These are phyloP conservation scores for Antitrichia curtipendula DNA, from an alignment of 225 moss, liverwort and hornwort genomes.

Conservation along the genomic window DNA sequence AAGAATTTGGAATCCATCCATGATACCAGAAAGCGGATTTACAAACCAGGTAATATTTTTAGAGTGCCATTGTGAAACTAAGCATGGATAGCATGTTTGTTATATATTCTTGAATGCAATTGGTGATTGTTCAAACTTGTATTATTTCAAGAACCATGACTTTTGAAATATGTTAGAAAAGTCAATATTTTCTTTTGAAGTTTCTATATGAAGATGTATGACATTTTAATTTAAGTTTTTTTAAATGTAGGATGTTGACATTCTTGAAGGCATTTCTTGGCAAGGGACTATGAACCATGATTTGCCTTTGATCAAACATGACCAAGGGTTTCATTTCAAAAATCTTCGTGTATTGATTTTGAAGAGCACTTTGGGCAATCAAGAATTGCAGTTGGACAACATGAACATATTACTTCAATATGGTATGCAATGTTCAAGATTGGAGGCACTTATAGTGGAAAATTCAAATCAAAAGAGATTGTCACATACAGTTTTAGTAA, in stretches of 20 bases:
- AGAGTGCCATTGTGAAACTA: not conserved
- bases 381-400: not conserved
- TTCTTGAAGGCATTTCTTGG: not conserved
- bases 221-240: not conserved
- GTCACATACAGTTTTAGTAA: no score
- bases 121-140: not conserved
- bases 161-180: not conserved
- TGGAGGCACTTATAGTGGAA: not conserved
- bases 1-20: not conserved
- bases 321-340: not conserved
- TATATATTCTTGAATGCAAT: not conserved
- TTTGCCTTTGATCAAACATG: not conserved
- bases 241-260: not conserved
- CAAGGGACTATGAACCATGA: accelerated
- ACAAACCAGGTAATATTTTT: not conserved
- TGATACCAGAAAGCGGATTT: not conserved
- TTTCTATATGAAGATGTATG: no score
- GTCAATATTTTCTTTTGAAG: not conserved
- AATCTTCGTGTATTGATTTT: not conserved
- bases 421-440: not conserved
- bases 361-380: no score
- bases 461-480: not conserved
- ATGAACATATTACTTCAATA: not conserved
- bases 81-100: not conserved
- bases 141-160: not conserved